These are phyloP conservation scores for Lodderomyces jiufengensis DNA, from an alignment of 1,139 yeast genomes.

Conservation along the genomic window DNA sequence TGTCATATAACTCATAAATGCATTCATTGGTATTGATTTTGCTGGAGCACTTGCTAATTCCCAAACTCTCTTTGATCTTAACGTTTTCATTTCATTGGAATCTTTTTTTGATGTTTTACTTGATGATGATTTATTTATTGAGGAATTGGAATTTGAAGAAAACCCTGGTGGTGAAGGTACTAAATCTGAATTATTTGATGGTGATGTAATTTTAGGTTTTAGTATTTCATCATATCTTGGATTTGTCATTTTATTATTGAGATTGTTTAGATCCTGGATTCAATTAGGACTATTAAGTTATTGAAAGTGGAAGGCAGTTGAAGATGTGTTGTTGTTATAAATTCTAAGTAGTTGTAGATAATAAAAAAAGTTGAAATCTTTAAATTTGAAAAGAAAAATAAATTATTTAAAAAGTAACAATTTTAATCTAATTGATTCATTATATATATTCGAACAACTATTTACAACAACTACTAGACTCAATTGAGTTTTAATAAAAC, in stretches of 20 bases:
- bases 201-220: constrained; percentile 1
- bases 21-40: constrained; percentile 82
- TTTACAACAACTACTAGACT: too few species aligned
- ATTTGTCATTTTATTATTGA: background rate
- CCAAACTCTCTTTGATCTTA: constrained; percentile 74
- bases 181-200: constrained; percentile 1
- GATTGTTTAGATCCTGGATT: background rate
- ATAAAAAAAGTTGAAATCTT: too few species aligned
- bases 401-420: too few species aligned
- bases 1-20: constrained; percentile 89
- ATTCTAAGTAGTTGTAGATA: too few species aligned
- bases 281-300: too few species aligned
- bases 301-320: too few species aligned
- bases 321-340: too few species aligned
- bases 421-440: too few species aligned
- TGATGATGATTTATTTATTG: background rate
- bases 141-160: constrained; percentile 3
- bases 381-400: too few species aligned
- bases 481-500: too few species aligned
- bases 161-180: constrained; percentile 22
- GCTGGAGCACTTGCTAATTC: constrained; percentile 82
- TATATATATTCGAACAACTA: too few species aligned
- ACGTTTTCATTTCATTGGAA: constrained; percentile 25
- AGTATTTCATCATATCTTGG: background rate
- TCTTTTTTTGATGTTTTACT: constrained; percentile 7